These are phyloP conservation scores for Dillenia suffruticosa DNA, from an alignment of 164 flowering plant species.

Conservation along the genomic window DNA sequence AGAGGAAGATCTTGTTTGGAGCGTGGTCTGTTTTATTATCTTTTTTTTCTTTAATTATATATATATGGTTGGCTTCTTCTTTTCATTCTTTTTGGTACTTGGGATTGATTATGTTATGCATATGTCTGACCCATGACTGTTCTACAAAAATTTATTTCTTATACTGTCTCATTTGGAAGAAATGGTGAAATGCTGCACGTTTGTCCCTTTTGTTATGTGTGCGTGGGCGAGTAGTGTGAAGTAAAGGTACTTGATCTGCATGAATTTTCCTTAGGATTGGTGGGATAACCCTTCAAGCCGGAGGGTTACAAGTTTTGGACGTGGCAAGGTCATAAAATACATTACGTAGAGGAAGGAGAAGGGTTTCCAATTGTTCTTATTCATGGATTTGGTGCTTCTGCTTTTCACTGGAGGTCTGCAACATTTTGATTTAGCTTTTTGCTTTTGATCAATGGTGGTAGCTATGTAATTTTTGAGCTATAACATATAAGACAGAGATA, in stretches of 20 bases:
- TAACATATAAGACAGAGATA: no score
- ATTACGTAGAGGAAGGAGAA: conserved; percentile 89
- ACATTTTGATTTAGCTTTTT: no score
- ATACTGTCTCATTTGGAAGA: no score
- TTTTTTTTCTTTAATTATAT: no score
- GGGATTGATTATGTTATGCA: conserved; percentile 58
- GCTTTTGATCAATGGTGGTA: no score
- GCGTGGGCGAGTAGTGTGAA: background rate
- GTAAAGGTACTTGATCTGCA: background rate
- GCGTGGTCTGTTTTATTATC: no score
- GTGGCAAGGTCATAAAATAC: conserved; percentile 86
- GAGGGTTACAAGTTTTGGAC: conserved; percentile 91
- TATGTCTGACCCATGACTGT: conserved; percentile 29
- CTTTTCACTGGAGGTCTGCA: no score
- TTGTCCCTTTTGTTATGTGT: no score
- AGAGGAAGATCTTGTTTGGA: no score
- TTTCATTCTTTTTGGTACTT: no score
- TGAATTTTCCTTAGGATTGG: conserved; percentile 40
- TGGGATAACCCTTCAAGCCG: conserved; percentile 74
- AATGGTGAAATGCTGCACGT: background rate
- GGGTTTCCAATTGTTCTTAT: conserved; percentile 82
- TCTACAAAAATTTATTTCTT: background rate
- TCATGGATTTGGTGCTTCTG: conserved; percentile 99
- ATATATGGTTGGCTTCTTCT: no score
- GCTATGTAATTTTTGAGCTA: no score